Evolutionary conservation across 768 basidiomycete genomes (phyloP).

Genomic region (Chalciporus sphaerocephalus): DNA sequence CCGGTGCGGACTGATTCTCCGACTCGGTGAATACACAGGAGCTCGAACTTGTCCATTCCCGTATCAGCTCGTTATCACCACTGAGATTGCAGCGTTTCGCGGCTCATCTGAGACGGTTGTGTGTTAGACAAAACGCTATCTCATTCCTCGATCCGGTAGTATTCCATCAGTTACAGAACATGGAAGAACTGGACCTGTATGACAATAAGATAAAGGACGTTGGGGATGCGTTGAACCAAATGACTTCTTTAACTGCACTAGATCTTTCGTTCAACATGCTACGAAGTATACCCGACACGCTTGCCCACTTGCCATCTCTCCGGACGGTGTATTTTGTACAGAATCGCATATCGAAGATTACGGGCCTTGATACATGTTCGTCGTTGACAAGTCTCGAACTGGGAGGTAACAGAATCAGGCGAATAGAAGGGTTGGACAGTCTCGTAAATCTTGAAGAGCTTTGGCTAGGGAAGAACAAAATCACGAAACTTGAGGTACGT

Average conservation of each 20-base stretch:
- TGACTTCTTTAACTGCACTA: constrained; percentile 53
- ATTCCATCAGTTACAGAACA: constrained; percentile 56
- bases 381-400: constrained; percentile 82
- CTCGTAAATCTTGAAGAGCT: constrained; percentile 84
- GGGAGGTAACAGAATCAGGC: constrained; percentile 91
- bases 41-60: constrained; percentile 78
- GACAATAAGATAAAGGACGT: constrained; percentile 88
- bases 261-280: constrained; percentile 96
- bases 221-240: constrained; percentile 58
- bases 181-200: constrained; percentile 93
- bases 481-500: constrained; percentile 74
- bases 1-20: not conserved
- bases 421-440: constrained; percentile 80
- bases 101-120: constrained; percentile 62
- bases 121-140: constrained; percentile 84
- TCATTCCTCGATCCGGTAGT: constrained; percentile 66
- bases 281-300: constrained; percentile 58
- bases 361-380: constrained; percentile 52
- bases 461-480: constrained; percentile 99
- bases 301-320: constrained; percentile 57
- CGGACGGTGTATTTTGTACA: constrained; percentile 91
- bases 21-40: constrained; percentile 47
- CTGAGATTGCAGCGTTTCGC: constrained; percentile 76
- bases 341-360: constrained; percentile 85
- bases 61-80: constrained; percentile 61